A percentile compares a stretch with the other conserved stretches of the same genome.
These are phyloP conservation scores for Berberis vulgaris DNA, from an alignment of 164 flowering plant species.

Conservation along the genomic window DNA sequence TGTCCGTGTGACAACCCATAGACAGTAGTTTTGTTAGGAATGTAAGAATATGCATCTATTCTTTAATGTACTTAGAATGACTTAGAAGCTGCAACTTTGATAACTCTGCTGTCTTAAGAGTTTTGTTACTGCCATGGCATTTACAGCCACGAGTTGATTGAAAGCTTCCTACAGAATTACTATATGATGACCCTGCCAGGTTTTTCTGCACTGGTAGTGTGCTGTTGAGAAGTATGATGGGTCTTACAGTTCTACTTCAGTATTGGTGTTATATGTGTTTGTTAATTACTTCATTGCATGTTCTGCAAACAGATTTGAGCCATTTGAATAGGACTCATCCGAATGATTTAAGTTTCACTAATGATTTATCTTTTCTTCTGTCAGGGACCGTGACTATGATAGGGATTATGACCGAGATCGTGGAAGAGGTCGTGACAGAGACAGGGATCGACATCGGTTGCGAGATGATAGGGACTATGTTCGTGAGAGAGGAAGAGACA, in stretches of 20 bases:
- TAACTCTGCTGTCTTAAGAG: not conserved
- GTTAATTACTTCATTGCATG: too few relatives aligned
- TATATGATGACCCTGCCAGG: slow-evolving; percentile 67
- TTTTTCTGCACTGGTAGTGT: slow-evolving; percentile 98
- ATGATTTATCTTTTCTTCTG: too few relatives aligned
- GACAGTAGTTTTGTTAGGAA: not conserved
- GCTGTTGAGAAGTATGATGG: slow-evolving; percentile 99
- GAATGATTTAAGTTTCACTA: too few relatives aligned
- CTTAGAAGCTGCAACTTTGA: too few relatives aligned
- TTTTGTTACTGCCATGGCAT: slow-evolving; percentile 29
- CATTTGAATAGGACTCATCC: too few relatives aligned
- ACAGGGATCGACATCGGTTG: slow-evolving; percentile 43
- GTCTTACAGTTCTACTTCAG: slow-evolving; percentile 38
- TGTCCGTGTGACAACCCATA: too few relatives aligned
- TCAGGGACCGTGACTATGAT: slow-evolving; percentile 34
- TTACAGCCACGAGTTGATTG: slow-evolving; percentile 28
- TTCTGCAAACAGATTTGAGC: too few relatives aligned
- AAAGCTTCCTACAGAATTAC: slow-evolving; percentile 55
- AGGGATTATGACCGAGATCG: slow-evolving; percentile 40
- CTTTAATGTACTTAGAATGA: too few relatives aligned
- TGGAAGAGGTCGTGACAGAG: slow-evolving; percentile 46
- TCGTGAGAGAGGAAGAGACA: slow-evolving; percentile 55
- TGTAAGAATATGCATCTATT: not conserved
- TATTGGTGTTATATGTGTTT: too few relatives aligned
- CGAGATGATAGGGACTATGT: slow-evolving; percentile 75